phyloP scores from a whole-genome alignment of 306 rosid species.

The barrel medic (Medicago truncatula) region DNA sequence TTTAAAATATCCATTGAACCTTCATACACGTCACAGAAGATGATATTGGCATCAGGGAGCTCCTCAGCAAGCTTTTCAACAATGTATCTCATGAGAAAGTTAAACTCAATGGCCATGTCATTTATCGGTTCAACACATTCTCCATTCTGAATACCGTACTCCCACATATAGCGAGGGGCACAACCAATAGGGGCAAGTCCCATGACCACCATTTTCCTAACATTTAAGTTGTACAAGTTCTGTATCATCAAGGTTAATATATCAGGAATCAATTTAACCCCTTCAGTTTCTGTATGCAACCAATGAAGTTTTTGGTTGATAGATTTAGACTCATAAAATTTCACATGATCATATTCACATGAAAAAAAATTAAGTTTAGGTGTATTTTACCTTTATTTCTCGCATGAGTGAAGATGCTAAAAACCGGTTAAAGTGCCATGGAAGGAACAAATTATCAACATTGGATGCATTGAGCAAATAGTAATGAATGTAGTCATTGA shows the following conservation, averaged over 20 bases:
- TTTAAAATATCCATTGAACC: slow-evolving; percentile 82
- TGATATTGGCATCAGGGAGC: slow-evolving; percentile 62
- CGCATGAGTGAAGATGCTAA: slow-evolving; percentile 66
- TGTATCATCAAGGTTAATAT: slow-evolving; percentile 47
- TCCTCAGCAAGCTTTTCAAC: slow-evolving; percentile 61
- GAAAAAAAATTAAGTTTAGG: background rate
- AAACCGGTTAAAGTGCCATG: slow-evolving; percentile 82
- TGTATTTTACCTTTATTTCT: slow-evolving; percentile 61
- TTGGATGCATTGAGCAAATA: slow-evolving; percentile 72
- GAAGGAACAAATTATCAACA: slow-evolving; percentile 69
- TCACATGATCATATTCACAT: background rate
- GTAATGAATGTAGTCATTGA: slow-evolving; percentile 92
- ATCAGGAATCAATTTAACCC: slow-evolving; percentile 31
- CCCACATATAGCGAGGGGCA: slow-evolving; percentile 82
- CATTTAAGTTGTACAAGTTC: slow-evolving; percentile 78
- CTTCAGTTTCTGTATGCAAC: slow-evolving; percentile 5
- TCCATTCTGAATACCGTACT: slow-evolving; percentile 60
- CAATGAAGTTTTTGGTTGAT: background rate
- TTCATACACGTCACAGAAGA: slow-evolving; percentile 75
- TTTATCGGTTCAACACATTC: slow-evolving; percentile 78
- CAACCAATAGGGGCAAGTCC: slow-evolving; percentile 96
- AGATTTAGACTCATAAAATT: background rate
- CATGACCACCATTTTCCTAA: slow-evolving; percentile 72
- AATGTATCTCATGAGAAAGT: slow-evolving; percentile 77
- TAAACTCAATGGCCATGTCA: slow-evolving; percentile 80